Percentiles rank a stretch among this genome's conserved stretches.
phyloP scores from a whole-genome alignment of 208 protist species.

The Borovskyia barvae region DNA sequence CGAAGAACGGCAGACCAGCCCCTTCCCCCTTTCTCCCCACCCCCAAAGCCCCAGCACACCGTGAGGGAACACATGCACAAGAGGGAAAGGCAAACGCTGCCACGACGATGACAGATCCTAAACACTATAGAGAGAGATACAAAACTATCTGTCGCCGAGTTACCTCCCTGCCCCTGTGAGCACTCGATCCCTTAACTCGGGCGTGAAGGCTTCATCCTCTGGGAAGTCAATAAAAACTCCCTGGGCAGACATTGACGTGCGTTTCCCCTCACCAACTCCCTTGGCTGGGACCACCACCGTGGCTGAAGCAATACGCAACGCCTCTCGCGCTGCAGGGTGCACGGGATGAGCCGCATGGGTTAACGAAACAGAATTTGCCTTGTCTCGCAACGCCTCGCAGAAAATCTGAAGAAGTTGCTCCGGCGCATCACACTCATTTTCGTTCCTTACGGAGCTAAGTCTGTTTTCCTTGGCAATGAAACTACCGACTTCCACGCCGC shows the following conservation, averaged over 20 bases:
- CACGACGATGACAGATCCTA: background rate
- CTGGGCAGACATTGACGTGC: no score
- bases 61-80: no score
- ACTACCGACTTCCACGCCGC: background rate
- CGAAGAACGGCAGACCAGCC: no score
- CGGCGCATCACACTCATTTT: background rate
- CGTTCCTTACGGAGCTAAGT: background rate
- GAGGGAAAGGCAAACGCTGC: background rate
- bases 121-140: no score
- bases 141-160: no score
- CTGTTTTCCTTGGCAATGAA: background rate
- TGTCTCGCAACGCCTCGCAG: constrained; percentile 2
- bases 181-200: background rate
- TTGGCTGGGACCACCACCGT: background rate
- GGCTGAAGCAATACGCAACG: constrained; percentile 5
- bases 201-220: background rate
- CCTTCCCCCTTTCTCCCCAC: no score
- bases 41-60: no score
- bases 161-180: no score
- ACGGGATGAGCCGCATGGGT: background rate
- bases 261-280: no score
- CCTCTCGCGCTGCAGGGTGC: constrained; percentile 7
- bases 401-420: constrained; percentile 9
- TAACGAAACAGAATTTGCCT: constrained; percentile 17
- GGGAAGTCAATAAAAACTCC: no score